These are phyloP conservation scores for Tetrahymena thermophila DNA, from an alignment of 73 alveolate genomes.

Conservation along the genomic window DNA sequence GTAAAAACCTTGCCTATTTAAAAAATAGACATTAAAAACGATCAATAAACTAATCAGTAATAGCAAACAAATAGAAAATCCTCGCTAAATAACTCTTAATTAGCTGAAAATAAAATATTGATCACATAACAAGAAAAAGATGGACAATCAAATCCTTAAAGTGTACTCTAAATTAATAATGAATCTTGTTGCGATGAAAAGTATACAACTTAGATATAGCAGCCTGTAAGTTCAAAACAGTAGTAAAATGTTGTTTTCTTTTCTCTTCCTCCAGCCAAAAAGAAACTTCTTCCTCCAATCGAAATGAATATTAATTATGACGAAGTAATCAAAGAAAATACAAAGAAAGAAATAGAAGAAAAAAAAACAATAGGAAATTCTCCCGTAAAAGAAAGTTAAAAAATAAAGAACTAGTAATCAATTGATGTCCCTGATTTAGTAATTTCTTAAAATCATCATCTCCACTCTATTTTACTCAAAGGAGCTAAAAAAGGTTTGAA, in stretches of 20 bases:
- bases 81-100: neutral
- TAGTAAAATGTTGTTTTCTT: neutral
- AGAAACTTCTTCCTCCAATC: neutral
- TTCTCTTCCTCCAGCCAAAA: neutral
- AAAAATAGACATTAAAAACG: neutral
- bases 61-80: neutral
- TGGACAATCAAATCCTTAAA: neutral
- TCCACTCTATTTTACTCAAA: neutral
- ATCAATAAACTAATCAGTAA: neutral
- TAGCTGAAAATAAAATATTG: neutral
- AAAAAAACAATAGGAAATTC: neutral
- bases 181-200: neutral
- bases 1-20: neutral
- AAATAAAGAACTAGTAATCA: neutral
- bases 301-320: neutral
- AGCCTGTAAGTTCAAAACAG: neutral
- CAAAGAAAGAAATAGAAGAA: neutral
- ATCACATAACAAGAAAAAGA: neutral
- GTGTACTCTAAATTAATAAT: neutral
- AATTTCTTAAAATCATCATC: neutral
- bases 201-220: neutral
- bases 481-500: neutral
- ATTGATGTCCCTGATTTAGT: neutral
- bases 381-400: neutral
- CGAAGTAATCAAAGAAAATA: neutral